These are phyloP conservation scores for Mycosphaerella sp. DNA, from an alignment of 2,329 filamentous ascomycete species.

Conservation along the genomic window DNA sequence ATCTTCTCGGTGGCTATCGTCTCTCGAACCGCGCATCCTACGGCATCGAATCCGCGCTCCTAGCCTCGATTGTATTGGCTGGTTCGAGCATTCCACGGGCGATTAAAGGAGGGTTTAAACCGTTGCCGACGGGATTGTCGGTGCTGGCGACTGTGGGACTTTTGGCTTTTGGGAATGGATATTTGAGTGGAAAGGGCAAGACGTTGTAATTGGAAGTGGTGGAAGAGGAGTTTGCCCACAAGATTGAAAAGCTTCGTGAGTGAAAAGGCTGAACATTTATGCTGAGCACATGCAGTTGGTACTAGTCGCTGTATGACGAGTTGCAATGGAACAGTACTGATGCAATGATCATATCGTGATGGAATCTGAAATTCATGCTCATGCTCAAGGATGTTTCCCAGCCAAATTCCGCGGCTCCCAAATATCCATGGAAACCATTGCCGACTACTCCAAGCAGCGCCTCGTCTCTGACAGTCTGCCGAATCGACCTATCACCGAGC, in stretches of 20 bases:
- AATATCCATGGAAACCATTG: background rate
- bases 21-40: conserved; percentile 70
- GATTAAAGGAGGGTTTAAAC: conserved; percentile 69
- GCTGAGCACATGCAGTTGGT: background rate
- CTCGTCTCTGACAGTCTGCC: background rate
- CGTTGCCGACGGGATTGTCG: conserved; percentile 73
- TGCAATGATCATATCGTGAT: background rate
- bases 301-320: background rate
- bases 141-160: conserved; percentile 73
- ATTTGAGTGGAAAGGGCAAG: conserved; percentile 28
- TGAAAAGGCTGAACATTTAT: background rate
- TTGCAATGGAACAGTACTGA: background rate
- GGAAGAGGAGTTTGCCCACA: background rate
- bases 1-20: conserved; percentile 75
- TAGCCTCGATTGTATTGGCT: conserved; percentile 78
- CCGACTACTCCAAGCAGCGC: background rate
- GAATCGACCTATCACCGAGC: no score
- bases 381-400: background rate
- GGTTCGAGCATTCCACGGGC: conserved; percentile 82
- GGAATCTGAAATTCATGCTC: background rate
- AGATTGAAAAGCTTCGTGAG: background rate
- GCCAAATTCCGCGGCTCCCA: background rate
- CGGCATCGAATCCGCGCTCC: conserved; percentile 79
- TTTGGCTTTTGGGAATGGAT: conserved; percentile 71
- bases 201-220: background rate